Percentiles rank a stretch among this genome's conserved stretches.
Conservation (phyloP, 768 basidiomycete species). For the Hygrocybe punicea region DNA sequence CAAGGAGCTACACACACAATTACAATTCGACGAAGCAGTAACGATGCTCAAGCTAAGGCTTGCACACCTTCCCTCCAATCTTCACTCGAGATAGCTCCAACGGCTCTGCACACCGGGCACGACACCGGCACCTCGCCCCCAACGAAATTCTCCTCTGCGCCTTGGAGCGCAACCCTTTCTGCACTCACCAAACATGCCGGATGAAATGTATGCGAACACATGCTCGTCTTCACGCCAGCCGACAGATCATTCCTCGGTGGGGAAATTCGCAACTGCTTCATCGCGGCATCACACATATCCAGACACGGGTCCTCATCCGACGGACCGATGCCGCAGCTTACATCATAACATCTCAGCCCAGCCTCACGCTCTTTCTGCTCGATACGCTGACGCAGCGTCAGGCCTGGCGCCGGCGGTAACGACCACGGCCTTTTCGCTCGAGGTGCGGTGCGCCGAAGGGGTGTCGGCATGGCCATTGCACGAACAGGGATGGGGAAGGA, state of each 20-base stretch:
- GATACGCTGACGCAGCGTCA: slow-evolving; percentile 67
- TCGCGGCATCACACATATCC: slow-evolving; percentile 24
- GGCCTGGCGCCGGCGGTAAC: slow-evolving; percentile 61
- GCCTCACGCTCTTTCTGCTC: slow-evolving; percentile 71
- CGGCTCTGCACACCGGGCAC: slow-evolving; percentile 67
- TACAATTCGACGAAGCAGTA: too few relatives aligned
- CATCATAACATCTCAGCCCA: slow-evolving; percentile 68
- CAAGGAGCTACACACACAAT: too few relatives aligned
- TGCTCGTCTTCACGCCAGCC: slow-evolving; percentile 18
- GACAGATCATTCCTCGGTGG: slow-evolving; percentile 17
- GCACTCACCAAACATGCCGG: slow-evolving; percentile 68
- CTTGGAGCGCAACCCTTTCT: slow-evolving; percentile 60
- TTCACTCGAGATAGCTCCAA: slow-evolving; percentile 53
- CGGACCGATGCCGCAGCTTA: slow-evolving; percentile 72
- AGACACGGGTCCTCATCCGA: slow-evolving; percentile 65
- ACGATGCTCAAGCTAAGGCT: slow-evolving; percentile 21
- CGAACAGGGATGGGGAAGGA: slow-evolving; percentile 1
- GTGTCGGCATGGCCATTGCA: neutral
- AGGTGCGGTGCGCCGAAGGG: slow-evolving; percentile 7
- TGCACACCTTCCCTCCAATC: slow-evolving; percentile 57
- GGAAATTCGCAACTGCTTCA: slow-evolving; percentile 41
- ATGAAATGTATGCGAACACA: slow-evolving; percentile 70
- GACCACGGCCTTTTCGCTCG: slow-evolving; percentile 50
- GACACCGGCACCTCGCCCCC: slow-evolving; percentile 57
- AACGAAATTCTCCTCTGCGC: slow-evolving; percentile 42